Conservation (phyloP, 495 filamentous ascomycete species). For the Penicillium tannophilum region DNA sequence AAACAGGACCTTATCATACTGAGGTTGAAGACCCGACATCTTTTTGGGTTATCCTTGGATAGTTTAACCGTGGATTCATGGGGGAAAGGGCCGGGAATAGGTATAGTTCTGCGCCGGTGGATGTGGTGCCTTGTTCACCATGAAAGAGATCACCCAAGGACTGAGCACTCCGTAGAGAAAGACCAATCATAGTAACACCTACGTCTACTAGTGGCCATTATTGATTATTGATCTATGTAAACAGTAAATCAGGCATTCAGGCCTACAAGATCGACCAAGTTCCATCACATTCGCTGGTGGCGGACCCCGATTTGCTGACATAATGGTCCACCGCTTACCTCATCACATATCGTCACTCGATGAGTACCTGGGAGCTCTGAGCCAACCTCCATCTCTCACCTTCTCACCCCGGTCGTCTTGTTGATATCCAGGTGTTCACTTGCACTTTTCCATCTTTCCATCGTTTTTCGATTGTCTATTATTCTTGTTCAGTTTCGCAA, state of each 20-base stretch:
- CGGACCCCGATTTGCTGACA: conserved; percentile 26
- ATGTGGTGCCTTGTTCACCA: not conserved
- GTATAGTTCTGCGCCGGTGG: conserved; percentile 1
- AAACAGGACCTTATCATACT: not conserved
- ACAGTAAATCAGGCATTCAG: conserved; percentile 25
- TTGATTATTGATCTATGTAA: not conserved
- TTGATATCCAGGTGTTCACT: conserved; percentile 15
- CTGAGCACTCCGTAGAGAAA: no score
- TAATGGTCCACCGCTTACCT: conserved; percentile 39
- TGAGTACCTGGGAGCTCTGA: conserved; percentile 42
- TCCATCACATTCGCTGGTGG: conserved; percentile 47
- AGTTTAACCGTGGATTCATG: not conserved
- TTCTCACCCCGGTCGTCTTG: conserved; percentile 7
- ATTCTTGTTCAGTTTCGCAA: conserved; percentile 8
- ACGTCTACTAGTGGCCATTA: not conserved
- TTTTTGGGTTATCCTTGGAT: conserved; percentile 1
- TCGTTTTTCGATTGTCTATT: conserved; percentile 19
- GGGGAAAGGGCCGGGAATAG: not conserved
- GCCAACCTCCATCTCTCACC: conserved; percentile 23
- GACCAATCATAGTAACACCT: no score
- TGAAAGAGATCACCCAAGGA: not conserved
- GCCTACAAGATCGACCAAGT: conserved; percentile 35
- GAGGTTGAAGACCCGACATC: not conserved
- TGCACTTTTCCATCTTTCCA: conserved; percentile 15
- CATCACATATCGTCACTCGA: conserved; percentile 46